Base-by-base conservation (phyloP, 108 stramenopile species). In the Cylindrotheca fusiformis region DNA sequence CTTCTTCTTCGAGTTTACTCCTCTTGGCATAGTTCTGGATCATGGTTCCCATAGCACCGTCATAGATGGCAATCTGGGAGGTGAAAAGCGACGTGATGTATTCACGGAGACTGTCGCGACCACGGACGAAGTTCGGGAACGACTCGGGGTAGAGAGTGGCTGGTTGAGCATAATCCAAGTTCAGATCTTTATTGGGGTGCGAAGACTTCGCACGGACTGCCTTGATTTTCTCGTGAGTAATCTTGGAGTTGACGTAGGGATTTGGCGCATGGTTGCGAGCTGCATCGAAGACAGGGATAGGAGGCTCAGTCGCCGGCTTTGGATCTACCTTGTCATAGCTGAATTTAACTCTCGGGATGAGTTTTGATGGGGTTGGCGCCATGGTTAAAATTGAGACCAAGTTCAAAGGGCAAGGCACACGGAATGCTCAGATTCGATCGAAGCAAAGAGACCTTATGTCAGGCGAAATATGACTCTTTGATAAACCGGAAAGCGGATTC, bases 11-110 rank as follows among this genome's bases (percentile, higher is more conserved):
- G 30, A 99, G 76, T 69, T 77, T 92, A 78, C 92, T 88, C 69
- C 77, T 81, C 84, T 96, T 92, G 59, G 88, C 71, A 56, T 97
- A 94, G 75, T 97, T 96, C 70, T 99, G 98, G 72, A 99, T 99
- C 98, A 99, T 99, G 44, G 98, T 99, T 36, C 97, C 98, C 98
- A 99, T 99, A 44, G 97, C 98, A 52, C 98, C 98, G 63, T 99
- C 98, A 63, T 97, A 98, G 59, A 97, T 90, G 33, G 94, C 93
- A 63, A 96, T 93, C 52, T 82, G 76, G 22, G 60, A 74, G 1
- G 78, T 83, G 83, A 96, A 96, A 31, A 96, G 70, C 36, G 84
- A 55, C 0, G 91, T 91, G 73, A 96, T 90, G 88, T 96, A 89
- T 45, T 80, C 70, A 58, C 95, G 83, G 31, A 89, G 78, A 69